phyloP scores from a whole-genome alignment of 1,284 basidiomycete species.

The Moniliophthora roreri region DNA sequence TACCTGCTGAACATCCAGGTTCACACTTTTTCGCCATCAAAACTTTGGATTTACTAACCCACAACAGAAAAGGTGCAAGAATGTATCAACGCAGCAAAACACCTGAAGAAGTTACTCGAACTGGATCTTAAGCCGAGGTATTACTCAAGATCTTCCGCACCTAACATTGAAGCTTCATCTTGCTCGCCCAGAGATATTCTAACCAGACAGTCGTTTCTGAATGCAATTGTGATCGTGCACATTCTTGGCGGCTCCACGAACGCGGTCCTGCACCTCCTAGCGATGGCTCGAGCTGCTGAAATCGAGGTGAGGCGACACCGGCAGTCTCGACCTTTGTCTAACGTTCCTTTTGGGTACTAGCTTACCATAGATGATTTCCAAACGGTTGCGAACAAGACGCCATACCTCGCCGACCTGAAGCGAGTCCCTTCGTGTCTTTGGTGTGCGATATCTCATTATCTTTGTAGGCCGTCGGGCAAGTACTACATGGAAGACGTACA shows the following conservation, averaged over 20 bases:
- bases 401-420: slow-evolving; percentile 94
- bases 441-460: too few relatives aligned
- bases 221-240: slow-evolving; percentile 85
- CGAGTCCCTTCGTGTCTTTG: too few relatives aligned
- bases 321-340: background rate
- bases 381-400: slow-evolving; percentile 81
- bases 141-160: slow-evolving; percentile 14
- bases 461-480: slow-evolving; percentile 79
- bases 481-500: slow-evolving; percentile 98
- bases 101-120: slow-evolving; percentile 81
- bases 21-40: background rate
- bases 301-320: slow-evolving; percentile 41
- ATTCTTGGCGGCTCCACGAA: slow-evolving; percentile 93
- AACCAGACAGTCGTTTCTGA: slow-evolving; percentile 88
- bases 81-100: slow-evolving; percentile 81
- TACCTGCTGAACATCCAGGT: slow-evolving; percentile 19
- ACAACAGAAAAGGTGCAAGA: slow-evolving; percentile 77
- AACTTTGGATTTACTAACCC: background rate
- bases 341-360: background rate
- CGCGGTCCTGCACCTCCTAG: slow-evolving; percentile 91
- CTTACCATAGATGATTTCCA: slow-evolving; percentile 96
- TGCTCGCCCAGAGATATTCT: slow-evolving; percentile 71
- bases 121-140: slow-evolving; percentile 85
- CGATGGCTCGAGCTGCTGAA: slow-evolving; percentile 91
- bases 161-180: background rate